Evolutionary conservation across 768 basidiomycete species (phyloP).

Genomic region (Rubroboletus satanas): DNA sequence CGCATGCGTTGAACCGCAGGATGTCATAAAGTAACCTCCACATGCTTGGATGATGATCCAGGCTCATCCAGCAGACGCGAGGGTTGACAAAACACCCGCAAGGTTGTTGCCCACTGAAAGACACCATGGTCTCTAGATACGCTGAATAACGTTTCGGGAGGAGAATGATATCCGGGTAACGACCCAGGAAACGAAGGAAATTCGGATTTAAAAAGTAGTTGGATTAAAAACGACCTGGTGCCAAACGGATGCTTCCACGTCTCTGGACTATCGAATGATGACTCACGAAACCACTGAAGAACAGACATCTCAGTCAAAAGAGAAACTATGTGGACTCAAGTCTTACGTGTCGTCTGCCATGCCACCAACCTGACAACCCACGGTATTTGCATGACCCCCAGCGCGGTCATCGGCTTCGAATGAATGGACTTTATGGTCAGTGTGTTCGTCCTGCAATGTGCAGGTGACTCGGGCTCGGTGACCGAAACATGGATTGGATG

Average conservation of each 20-base stretch:
- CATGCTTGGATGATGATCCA: slow-evolving; percentile 51
- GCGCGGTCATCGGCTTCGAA: slow-evolving; percentile 65
- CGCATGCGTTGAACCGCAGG: slow-evolving; percentile 68
- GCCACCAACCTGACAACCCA: slow-evolving; percentile 44
- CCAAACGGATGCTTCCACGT: neutral
- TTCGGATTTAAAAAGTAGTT: slow-evolving; percentile 62
- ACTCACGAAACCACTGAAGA: slow-evolving; percentile 53
- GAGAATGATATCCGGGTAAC: slow-evolving; percentile 45
- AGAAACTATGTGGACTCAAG: neutral
- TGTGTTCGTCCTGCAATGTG: slow-evolving; percentile 58
- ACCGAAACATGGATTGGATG: neutral
- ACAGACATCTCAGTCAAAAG: neutral
- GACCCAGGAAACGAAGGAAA: slow-evolving; percentile 63
- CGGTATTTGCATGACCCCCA: slow-evolving; percentile 78
- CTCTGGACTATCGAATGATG: neutral
- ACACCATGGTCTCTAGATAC: slow-evolving; percentile 65
- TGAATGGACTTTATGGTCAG: slow-evolving; percentile 70
- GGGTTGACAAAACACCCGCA: slow-evolving; percentile 54
- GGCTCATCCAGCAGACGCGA: slow-evolving; percentile 48
- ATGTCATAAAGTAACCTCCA: slow-evolving; percentile 73
- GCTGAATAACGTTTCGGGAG: slow-evolving; percentile 73
- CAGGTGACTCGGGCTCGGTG: neutral
- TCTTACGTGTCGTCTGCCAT: slow-evolving; percentile 57
- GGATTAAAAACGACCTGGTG: slow-evolving; percentile 73
- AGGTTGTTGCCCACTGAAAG: slow-evolving; percentile 69